Evolutionary conservation across 83 land plant species (phyloP), one percentile per base, ranked within the genome.

Genomic region (Thuja plicata): DNA sequence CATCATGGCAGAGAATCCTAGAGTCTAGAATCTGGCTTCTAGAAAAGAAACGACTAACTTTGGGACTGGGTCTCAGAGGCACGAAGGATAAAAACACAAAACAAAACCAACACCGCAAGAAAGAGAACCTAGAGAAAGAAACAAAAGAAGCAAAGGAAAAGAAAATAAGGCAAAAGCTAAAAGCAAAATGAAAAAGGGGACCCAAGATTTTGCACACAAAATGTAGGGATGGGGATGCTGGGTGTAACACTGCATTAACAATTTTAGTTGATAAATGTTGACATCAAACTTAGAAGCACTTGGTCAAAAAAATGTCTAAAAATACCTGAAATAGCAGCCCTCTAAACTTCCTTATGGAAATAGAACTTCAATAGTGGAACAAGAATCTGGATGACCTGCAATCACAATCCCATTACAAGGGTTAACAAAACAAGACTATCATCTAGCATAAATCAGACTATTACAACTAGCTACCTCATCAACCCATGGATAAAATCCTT

Each of bases 401-500:
- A 87, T 78, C 76, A 62, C 19, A 30, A 8, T 48, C 35, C 24
- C 24, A 46, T 21, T 88, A n/a, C 84, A 43, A 21, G 46, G 3
- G 8, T 81, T 24, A 24, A 81, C 34, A 87, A 32, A 34, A 54
- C 15, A 57, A 77, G 7, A 21, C 34, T 37, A 17, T 34, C 30
- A 43, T 16, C 54, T 30, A 16, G 81, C 10, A 35, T 5, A 11
- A 45, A 86, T 45, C 45, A 55, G 79, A n/a, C 10, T 30, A n/a
- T n/a, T 62, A 93, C 52, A 24, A 81, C n/a, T 43, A 48, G 43
- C 43, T 87, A 92, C 94, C 93, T 91, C 93, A 88, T 92, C 94
- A 80, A 93, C 90, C 94, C 94, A 93, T 43, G 93, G 94, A 86
- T 83, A 92, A 74, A 92, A 92, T 32, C 94, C 93, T 85, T 92